These are phyloP conservation scores for Fraxinus pennsylvanica DNA, from an alignment of 257 asterid species.

Conservation along the genomic window DNA sequence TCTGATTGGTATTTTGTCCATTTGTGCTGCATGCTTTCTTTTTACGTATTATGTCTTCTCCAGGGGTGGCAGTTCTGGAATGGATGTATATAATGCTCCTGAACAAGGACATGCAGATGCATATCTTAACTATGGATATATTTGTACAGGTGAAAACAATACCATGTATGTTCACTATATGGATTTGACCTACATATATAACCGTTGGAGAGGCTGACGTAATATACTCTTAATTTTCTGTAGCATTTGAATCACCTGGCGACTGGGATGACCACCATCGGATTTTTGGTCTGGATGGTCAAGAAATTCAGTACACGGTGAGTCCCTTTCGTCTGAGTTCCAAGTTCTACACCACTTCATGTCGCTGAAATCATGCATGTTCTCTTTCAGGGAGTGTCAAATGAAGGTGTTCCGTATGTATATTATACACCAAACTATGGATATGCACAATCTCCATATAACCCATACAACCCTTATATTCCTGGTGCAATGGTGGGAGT, in stretches of 20 bases:
- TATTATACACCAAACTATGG: slow-evolving; percentile 71
- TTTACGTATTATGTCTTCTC: slow-evolving; percentile 23
- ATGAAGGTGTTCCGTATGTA: slow-evolving; percentile 56
- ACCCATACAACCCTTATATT: slow-evolving; percentile 84
- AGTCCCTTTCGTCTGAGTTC: too few relatives aligned
- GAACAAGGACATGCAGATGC: slow-evolving; percentile 61
- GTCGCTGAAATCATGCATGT: slow-evolving; percentile 9
- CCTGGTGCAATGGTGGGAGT: slow-evolving; percentile 89
- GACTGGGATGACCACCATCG: slow-evolving; percentile 74
- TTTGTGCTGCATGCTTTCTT: slow-evolving; percentile 6
- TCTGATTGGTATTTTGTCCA: slow-evolving; percentile 1
- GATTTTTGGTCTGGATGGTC: slow-evolving; percentile 69
- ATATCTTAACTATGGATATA: slow-evolving; percentile 68
- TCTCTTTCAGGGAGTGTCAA: slow-evolving; percentile 65
- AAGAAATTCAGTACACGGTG: slow-evolving; percentile 68
- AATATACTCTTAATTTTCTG: slow-evolving; percentile 3
- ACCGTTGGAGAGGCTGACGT: background rate
- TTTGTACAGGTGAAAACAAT: slow-evolving; percentile 59
- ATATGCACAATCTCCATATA: slow-evolving; percentile 69
- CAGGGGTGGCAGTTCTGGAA: slow-evolving; percentile 60
- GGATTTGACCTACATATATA: too few relatives aligned
- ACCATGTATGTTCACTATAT: background rate
- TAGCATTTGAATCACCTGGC: slow-evolving; percentile 75
- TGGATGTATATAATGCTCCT: slow-evolving; percentile 61
- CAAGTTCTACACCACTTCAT: too few relatives aligned